Conservation (phyloP, 371 early-diverging fungal species). For the Parasitella parasitica region DNA sequence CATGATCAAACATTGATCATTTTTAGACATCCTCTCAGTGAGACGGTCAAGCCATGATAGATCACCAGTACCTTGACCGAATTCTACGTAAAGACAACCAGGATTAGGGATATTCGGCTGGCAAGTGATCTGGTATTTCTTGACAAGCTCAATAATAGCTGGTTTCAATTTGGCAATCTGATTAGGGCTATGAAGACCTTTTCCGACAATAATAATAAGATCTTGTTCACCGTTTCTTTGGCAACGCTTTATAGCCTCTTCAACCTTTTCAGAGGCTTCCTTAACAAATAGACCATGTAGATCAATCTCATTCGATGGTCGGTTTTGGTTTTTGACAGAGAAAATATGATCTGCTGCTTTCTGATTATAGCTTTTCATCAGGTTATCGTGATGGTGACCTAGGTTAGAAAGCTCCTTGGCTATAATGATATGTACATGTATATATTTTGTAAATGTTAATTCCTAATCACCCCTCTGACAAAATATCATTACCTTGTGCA, state of each 20-base stretch:
- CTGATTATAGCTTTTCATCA: conserved; percentile 56
- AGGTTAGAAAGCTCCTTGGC: conserved; percentile 56
- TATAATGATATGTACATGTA: no score
- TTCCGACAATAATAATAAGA: conserved; percentile 63
- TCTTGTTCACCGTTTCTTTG: conserved; percentile 37
- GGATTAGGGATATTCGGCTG: conserved; percentile 60
- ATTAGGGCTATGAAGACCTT: conserved; percentile 58
- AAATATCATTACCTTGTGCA: conserved; percentile 33
- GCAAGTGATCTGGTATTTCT: conserved; percentile 52
- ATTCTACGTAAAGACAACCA: conserved; percentile 62
- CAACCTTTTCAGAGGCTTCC: conserved; percentile 56
- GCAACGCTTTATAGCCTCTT: conserved; percentile 50
- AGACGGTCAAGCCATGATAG: conserved; percentile 48
- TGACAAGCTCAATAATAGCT: conserved; percentile 54
- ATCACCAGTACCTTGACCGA: conserved; percentile 49
- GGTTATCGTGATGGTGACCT: conserved; percentile 50
- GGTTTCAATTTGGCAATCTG: conserved; percentile 64
- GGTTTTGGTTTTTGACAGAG: conserved; percentile 48
- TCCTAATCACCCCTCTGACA: neutral
- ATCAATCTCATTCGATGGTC: conserved; percentile 56
- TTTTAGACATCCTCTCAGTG: conserved; percentile 23
- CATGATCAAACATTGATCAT: conserved; percentile 43
- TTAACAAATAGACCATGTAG: conserved; percentile 60
- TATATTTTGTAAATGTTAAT: neutral
- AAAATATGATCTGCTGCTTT: conserved; percentile 55